Evolutionary conservation across 805 yeast genomes (phyloP).

Genomic region (Candida sanyiensis): DNA sequence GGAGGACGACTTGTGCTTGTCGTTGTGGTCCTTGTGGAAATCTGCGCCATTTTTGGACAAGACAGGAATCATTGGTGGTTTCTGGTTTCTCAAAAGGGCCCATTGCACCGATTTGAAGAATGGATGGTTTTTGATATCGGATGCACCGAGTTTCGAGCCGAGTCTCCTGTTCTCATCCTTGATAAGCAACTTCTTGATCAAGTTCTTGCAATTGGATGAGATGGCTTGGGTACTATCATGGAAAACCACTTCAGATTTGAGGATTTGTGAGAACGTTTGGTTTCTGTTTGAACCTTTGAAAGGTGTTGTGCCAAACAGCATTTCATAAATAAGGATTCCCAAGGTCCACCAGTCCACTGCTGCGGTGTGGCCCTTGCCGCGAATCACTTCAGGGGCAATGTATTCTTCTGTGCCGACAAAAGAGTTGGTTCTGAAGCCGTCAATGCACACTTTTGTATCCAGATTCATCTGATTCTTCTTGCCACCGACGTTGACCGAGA

Average conservation of each 20-base stretch:
- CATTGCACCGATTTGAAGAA: constrained; percentile 91
- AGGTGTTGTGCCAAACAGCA: constrained; percentile 95
- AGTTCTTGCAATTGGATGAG: constrained; percentile 68
- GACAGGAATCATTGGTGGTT: constrained; percentile 94
- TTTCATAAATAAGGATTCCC: constrained; percentile 88
- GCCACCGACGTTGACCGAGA: constrained; percentile 30
- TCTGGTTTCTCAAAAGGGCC: constrained; percentile 89
- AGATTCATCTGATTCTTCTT: constrained; percentile 52
- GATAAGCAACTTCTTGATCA: constrained; percentile 74
- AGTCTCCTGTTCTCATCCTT: constrained; percentile 86
- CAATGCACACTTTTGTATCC: constrained; percentile 92
- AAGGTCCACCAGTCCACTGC: constrained; percentile 99
- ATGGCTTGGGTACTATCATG: constrained; percentile 56
- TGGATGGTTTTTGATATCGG: constrained; percentile 86
- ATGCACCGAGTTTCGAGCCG: constrained; percentile 92
- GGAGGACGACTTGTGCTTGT: constrained; percentile 20
- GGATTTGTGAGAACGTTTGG: constrained; percentile 80
- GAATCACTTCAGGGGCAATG: constrained; percentile 96
- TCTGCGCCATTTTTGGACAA: constrained; percentile 51
- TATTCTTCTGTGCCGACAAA: constrained; percentile 99
- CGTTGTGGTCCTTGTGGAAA: constrained; percentile 31
- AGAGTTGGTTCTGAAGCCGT: constrained; percentile 94
- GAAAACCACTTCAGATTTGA: constrained; percentile 79
- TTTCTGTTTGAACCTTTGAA: constrained; percentile 89
- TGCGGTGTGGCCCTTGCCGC: constrained; percentile 95